Conservation (phyloP, 2,329 filamentous ascomycete species). For the Diaporthe amygdali region DNA sequence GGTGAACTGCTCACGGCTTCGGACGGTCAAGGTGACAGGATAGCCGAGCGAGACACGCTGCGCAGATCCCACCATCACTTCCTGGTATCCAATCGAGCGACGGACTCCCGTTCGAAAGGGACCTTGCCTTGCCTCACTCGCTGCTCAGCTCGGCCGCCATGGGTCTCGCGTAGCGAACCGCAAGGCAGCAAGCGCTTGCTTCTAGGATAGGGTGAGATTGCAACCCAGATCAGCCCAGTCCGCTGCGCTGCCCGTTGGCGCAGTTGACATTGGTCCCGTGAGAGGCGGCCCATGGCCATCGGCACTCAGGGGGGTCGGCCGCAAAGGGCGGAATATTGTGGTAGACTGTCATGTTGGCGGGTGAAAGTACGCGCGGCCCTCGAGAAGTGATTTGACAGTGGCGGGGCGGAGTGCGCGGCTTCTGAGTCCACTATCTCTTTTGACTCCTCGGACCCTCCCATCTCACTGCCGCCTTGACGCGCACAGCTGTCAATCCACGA, state of each 20-base stretch:
- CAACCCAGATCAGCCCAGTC: background rate
- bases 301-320: background rate
- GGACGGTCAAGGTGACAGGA: background rate
- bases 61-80: background rate
- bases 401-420: conserved; percentile 21
- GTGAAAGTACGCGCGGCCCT: conserved; percentile 23
- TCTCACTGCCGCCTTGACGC: conserved; percentile 1
- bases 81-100: background rate
- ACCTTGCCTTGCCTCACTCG: background rate
- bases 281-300: background rate
- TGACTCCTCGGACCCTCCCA: background rate
- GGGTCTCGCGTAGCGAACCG: background rate
- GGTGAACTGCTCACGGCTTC: background rate
- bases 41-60: background rate
- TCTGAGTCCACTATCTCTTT: background rate
- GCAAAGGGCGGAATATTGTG: background rate
- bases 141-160: background rate
- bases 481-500: background rate
- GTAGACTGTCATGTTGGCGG: background rate
- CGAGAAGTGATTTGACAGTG: conserved; percentile 14
- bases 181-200: background rate
- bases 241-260: background rate
- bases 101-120: background rate
- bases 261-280: background rate
- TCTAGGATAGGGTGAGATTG: background rate